Evolutionary conservation across 139 green algal species (phyloP).

Genomic region (Coelastrella sp.): DNA sequence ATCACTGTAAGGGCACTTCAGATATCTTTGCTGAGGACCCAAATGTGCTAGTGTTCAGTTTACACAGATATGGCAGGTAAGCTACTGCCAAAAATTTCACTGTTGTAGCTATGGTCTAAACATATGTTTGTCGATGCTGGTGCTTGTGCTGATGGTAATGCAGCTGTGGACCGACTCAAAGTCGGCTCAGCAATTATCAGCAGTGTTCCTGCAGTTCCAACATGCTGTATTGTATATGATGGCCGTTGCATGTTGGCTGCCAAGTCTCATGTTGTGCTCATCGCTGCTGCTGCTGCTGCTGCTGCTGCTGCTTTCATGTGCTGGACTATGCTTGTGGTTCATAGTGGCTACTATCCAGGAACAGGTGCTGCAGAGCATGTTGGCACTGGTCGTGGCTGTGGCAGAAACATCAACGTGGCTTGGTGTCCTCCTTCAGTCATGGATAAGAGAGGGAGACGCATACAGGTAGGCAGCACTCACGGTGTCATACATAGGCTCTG

Average conservation of each 20-base stretch:
- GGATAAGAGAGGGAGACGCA: conserved; percentile 15
- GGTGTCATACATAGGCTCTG: too few relatives aligned
- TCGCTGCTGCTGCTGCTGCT: too few relatives aligned
- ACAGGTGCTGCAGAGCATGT: conserved; percentile 59
- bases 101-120: too few relatives aligned
- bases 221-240: too few relatives aligned
- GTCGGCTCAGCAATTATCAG: too few relatives aligned
- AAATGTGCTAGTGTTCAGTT: conserved; percentile 74
- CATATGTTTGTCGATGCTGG: too few relatives aligned
- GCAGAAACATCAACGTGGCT: conserved; percentile 75
- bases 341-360: conserved; percentile 69
- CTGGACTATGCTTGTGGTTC: not conserved
- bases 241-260: too few relatives aligned
- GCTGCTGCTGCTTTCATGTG: not conserved
- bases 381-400: conserved; percentile 56
- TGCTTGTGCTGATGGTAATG: too few relatives aligned
- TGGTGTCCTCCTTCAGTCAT: conserved; percentile 47
- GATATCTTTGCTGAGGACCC: conserved; percentile 74
- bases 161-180: too few relatives aligned
- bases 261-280: too few relatives aligned
- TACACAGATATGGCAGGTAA: conserved; percentile 68
- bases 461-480: too few relatives aligned
- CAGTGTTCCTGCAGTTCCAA: too few relatives aligned
- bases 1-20: conserved; percentile 83
- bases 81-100: not conserved